A percentile compares a stretch with the other conserved stretches of the same genome.
Evolutionary conservation across 2,329 filamentous ascomycete genomes (phyloP).

Genomic region (Arachnomyces sp.): DNA sequence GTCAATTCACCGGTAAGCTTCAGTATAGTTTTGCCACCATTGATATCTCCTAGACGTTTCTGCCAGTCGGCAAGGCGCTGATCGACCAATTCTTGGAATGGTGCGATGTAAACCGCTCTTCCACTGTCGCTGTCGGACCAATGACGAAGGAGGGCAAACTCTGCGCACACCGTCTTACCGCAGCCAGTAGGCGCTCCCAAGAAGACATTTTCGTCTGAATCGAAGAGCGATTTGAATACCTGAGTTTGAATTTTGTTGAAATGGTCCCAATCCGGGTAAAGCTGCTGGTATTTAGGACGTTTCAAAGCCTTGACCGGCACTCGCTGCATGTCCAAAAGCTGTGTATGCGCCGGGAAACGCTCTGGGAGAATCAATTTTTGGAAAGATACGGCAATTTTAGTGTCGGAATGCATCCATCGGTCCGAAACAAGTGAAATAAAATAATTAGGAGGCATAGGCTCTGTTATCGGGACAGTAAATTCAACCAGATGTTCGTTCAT

Average conservation of each 20-base stretch:
- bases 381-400: conserved; percentile 85
- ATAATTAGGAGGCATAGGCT: conserved; percentile 98
- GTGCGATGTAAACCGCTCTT: conserved; percentile 86
- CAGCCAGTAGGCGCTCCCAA: conserved; percentile 88
- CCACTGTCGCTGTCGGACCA: conserved; percentile 68
- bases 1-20: conserved; percentile 92
- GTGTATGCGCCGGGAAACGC: conserved; percentile 91
- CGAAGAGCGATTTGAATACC: conserved; percentile 87
- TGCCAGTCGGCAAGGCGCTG: conserved; percentile 77
- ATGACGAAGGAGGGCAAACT: conserved; percentile 83
- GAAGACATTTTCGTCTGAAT: conserved; percentile 88
- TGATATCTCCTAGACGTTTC: conserved; percentile 61
- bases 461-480: conserved; percentile 91
- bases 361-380: conserved; percentile 90
- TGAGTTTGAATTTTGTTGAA: conserved; percentile 99
- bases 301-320: conserved; percentile 85
- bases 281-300: conserved; percentile 66
- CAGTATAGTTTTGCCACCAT: conserved; percentile 80
- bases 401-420: conserved; percentile 97
- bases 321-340: conserved; percentile 83
- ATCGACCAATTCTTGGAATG: conserved; percentile 89
- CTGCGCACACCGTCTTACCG: conserved; percentile 93
- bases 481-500: conserved; percentile 91
- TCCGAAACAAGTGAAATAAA: conserved; percentile 94
- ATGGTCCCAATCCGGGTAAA: conserved; percentile 76